phyloP scores from a whole-genome alignment of 2,329 filamentous ascomycete species.

The Bipolaris gigantea region DNA sequence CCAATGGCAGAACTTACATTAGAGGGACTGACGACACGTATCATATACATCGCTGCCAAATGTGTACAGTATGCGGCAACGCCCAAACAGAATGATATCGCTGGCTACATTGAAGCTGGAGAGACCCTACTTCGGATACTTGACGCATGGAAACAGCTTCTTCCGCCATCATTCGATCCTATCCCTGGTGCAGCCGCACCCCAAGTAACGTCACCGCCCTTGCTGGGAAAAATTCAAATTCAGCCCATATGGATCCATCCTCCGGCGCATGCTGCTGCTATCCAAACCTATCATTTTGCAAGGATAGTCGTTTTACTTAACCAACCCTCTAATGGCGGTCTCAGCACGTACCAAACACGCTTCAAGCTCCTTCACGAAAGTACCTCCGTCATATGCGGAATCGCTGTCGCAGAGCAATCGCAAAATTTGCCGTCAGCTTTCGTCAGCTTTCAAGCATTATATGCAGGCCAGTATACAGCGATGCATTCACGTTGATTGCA shows the following conservation, averaged over 20 bases:
- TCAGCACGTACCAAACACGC: slow-evolving; percentile 51
- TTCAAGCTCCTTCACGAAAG: slow-evolving; percentile 51
- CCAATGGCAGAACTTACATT: slow-evolving; percentile 52
- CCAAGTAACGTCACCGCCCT: slow-evolving; percentile 11
- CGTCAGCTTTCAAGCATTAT: slow-evolving; percentile 35
- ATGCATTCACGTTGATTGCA: neutral
- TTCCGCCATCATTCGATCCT: slow-evolving; percentile 49
- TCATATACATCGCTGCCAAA: slow-evolving; percentile 60
- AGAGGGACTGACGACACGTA: slow-evolving; percentile 57
- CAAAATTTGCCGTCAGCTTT: slow-evolving; percentile 34
- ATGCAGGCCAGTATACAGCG: slow-evolving; percentile 27
- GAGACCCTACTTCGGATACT: slow-evolving; percentile 53
- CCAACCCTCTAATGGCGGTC: slow-evolving; percentile 54
- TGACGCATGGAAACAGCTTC: slow-evolving; percentile 52
- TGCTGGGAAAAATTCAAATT: slow-evolving; percentile 11
- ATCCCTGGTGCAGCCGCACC: slow-evolving; percentile 36
- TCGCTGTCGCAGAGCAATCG: slow-evolving; percentile 49
- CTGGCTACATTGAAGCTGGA: slow-evolving; percentile 47
- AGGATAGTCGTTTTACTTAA: slow-evolving; percentile 57
- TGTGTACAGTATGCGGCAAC: slow-evolving; percentile 61
- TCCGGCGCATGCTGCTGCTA: slow-evolving; percentile 46
- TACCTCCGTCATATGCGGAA: slow-evolving; percentile 54
- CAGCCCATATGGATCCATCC: slow-evolving; percentile 34
- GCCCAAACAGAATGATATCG: slow-evolving; percentile 48
- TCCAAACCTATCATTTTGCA: slow-evolving; percentile 58